Evolutionary conservation across 2,329 filamentous ascomycete species (phyloP), one percentile per base, ranked within the genome.

Genomic region (Colletotrichum lupini): DNA sequence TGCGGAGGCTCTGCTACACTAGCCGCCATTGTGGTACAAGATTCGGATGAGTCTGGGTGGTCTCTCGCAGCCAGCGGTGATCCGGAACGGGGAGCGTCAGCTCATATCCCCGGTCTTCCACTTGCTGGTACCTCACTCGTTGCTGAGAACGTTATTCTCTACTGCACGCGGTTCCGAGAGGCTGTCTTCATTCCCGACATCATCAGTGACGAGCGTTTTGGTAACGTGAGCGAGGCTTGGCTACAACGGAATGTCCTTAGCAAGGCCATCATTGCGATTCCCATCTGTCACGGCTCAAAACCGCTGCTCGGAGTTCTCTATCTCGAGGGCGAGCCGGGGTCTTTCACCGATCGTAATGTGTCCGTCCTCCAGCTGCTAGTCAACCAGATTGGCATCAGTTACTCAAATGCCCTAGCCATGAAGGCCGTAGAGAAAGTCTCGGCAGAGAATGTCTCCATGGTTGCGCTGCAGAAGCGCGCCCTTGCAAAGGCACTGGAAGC

Each of bases 201-300:
- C 30, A 85, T 93, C 26, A 90, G 89, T 61, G 94, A 96, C 77
- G 94, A 95, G 80, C 87, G 93, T 37, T 95, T 95, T 75, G 92
- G 92, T 58, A 95, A 94, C 74, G 92, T 95, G 7, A 90, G 88
- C 59, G 89, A 93, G 26, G 85, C 87, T 0, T 95, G 93, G 90
- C 83, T 94, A 35, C 87, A 89, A 76, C 87, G 88, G 67, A 93
- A 95, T 75, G 92, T 92, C 0, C 83, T 89, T 42, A 93, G 93
- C 77, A 93, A 92, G 78, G 91, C 93, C 4, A 91, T 95, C 73
- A 95, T 96, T 73, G 92, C 92, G n/a, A 90, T 95, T 52, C 94
- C 94, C 0, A 95, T 96, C 69, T 86, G 91, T 59, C 93, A 95
- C 79, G 93, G 92, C 4, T 88, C 89, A 37, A 92, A 93, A 64